Evolutionary conservation across 139 green algal genomes (phyloP), one percentile per base, ranked within the genome.

Genomic region (Astrephomene gubernaculifera): DNA sequence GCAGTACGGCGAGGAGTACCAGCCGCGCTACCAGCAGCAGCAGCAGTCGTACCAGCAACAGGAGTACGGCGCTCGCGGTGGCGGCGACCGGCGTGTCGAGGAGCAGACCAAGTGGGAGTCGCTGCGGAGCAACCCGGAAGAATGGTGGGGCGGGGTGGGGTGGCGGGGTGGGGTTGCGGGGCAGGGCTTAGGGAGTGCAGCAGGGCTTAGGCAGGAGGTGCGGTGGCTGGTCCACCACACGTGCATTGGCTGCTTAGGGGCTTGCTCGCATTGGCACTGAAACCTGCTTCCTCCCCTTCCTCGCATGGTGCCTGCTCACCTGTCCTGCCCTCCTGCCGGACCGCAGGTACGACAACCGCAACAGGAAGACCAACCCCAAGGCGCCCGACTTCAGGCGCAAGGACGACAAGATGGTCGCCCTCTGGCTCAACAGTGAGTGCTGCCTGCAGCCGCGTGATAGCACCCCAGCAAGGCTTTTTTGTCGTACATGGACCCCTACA

Each of bases 371-470:
- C 25, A 91, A 91, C 76, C 87, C 89, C 61, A 91, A 86, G 45
- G 71, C 60, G 22, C 90, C 90, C 0, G 90, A 94, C 72, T 94
- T 90, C 84, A 90, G 89, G 69, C 61, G 89, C 43, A 91, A 90
- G 70, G 67, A 68, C 49, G 89, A 70, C 36, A 76, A 71, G 2
- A 41, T 63, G 6, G 60, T 63, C 4, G 82, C 49, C 5, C 79
- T 91, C 33, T 91, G 88, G 88, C n/a, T 89, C 12, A 75, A 29
- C 17, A 89, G 63, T 75, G 24, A 76, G 79, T 81, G n/a, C n/a
- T 27, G 57, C 57, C 57, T 9, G 57, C 19, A n/a, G 57, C 57
- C n/a, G n/a, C n/a, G n/a, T n/a, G n/a, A n/a, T n/a, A n/a, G n/a
- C n/a, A n/a, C n/a, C n/a, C n/a, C n/a, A n/a, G n/a, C n/a, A n/a